Base-by-base conservation (phyloP, 208 protist genomes). In the Trypanosoma melophagium region DNA sequence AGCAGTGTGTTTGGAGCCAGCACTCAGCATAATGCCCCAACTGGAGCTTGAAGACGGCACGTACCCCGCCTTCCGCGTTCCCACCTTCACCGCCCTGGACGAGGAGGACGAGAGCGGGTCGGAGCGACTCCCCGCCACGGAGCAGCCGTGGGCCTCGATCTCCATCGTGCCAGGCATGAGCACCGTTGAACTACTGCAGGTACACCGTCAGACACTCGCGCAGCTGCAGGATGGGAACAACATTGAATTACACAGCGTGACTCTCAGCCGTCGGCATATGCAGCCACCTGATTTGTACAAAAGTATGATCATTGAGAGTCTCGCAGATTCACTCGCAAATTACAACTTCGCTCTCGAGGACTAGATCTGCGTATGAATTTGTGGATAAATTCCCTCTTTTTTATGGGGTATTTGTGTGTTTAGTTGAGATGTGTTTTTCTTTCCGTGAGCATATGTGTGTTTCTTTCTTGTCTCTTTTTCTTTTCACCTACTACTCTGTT, bases 181-280 rank as follows among this genome's bases (percentile, higher is more conserved):
- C 14, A 71, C 84, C 3, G 67, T 80, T 35, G 84, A 90, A 44
- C 62, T 95, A 12, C 57, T 95, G 52, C 63, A 63, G 21, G 77
- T 72, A 1, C 84, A 95, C 74, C 86, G 84, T 40, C 54, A 64
- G 22, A 84, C 80, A 1, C 68, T 95, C 1, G 1, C 28, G 5
- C 28, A 35, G 28, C 1, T 35, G 28, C 5, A 35, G 1, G 73
- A 66, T 0, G 66, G 75, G 21, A 54, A 88, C 1, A 38, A 38
- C 5, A 21, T 24, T 24, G 52, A 56, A 35, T 14, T n/a, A 10
- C 78, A 89, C 76, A 86, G 89, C 60, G 55, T 95, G 28, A 95
- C 89, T 0, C 75, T 95, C 25, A 87, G 81, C 57, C 86, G 89
- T 41, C 81, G 86, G 38, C 83, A 94, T 58, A 69, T 90, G 5